Base-by-base conservation (phyloP, 169 alveolate genomes). In the Cystoisospora suis region DNA sequence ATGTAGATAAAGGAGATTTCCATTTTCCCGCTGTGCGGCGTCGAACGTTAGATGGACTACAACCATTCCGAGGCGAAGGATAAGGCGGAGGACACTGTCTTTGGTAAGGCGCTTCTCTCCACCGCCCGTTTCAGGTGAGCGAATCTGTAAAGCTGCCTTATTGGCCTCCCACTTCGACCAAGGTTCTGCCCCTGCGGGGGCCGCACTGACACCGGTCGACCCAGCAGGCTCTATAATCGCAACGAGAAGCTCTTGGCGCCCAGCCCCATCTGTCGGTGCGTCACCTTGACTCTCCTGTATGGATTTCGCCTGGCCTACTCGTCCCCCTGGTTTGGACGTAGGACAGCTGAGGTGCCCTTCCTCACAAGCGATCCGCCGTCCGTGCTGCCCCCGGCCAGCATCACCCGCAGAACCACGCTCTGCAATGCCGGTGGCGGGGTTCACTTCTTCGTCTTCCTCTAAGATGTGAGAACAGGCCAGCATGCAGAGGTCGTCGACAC, bases 391-490 rank as follows among this genome's bases (percentile, higher is more conserved):
- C 61, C 20, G 61, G 61, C 61, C 61, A 20, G n/a, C 20, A 12
- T 49, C 61, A 12, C n/a, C 20, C n/a, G 9, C 61, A 49, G n/a
- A 12, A 12, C 20, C n/a, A 9, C 79, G 46, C 0, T 7, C 46
- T 4, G 36, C 46, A 29, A 65, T 23, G 29, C 79, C 83, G 83
- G 83, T 36, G 5, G 83, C 38, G 0, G 45, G 3, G 0, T 72
- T 38, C 38, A 72, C 83, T 27, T 40, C 15, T 17, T 72, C 83
- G 34, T 72, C 42, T 12, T 77, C 86, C 23, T 45, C 86, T 42
- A 45, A 42, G 32, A 88, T 6, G 81, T 88, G 92, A 46, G 83
- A 75, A 75, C 86, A 88, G 42, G 89, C 81, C 7, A 88, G 89
- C 23, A 77, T 42, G 42, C 79, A 53, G 32, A 88, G 53, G 65